These are phyloP conservation scores for Saturnispora halmiae DNA, from an alignment of 805 yeast species.

Conservation along the genomic window DNA sequence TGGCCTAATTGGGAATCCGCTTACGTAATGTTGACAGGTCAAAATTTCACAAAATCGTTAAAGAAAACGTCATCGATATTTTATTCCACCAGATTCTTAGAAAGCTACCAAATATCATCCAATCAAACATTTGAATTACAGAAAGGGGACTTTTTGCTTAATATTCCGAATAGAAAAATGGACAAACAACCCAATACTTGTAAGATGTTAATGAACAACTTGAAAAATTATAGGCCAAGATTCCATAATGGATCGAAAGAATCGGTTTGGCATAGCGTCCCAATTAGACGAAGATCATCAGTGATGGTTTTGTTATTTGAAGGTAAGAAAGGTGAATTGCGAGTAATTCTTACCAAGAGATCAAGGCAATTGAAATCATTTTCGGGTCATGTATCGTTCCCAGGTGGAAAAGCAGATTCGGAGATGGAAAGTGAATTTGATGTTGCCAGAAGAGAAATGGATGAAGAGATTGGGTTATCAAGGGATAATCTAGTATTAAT, in stretches of 20 bases:
- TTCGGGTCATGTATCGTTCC: constrained; percentile 86
- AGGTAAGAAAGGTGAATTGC: constrained; percentile 63
- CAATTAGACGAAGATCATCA: constrained; percentile 62
- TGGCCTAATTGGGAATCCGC: no score
- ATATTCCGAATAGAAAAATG: constrained; percentile 5
- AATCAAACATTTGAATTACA: not conserved
- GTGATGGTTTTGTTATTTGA: constrained; percentile 68
- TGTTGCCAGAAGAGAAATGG: constrained; percentile 74
- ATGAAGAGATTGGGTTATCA: constrained; percentile 77
- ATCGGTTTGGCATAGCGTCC: constrained; percentile 57
- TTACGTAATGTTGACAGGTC: not conserved
- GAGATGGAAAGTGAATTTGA: constrained; percentile 58
- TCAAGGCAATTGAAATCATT: constrained; percentile 60
- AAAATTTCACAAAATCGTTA: not conserved
- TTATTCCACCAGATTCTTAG: constrained; percentile 1
- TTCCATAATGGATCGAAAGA: constrained; percentile 26
- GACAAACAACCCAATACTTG: constrained; percentile 17
- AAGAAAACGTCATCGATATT: constrained; percentile 1
- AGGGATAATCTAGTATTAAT: constrained; percentile 36
- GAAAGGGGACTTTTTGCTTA: no score
- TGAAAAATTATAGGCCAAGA: constrained; percentile 25
- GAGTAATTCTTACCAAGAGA: constrained; percentile 73
- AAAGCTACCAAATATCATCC: not conserved
- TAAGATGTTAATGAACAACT: constrained; percentile 19
- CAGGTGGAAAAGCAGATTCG: constrained; percentile 86